Conservation (phyloP, 495 filamentous ascomycete genomes). For the Letharia columbiana region DNA sequence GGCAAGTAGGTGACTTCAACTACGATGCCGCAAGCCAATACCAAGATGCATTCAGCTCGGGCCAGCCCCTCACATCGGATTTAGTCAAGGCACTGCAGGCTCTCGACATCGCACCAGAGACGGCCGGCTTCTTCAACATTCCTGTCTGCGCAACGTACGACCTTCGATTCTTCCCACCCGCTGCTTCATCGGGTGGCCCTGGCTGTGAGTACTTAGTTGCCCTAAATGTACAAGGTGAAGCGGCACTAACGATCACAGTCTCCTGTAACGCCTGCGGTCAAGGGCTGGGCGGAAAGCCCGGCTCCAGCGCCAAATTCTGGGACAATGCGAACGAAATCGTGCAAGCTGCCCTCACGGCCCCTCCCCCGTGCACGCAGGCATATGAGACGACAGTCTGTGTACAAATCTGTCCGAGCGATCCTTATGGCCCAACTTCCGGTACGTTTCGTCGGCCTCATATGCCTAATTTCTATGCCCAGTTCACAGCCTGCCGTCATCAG, state of each 20-base stretch:
- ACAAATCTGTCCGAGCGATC: background rate
- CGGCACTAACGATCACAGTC: background rate
- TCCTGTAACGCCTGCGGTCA: background rate
- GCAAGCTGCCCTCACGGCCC: background rate
- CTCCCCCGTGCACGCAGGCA: background rate
- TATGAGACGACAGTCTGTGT: background rate
- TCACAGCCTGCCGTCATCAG: background rate
- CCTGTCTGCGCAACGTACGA: conserved; percentile 19
- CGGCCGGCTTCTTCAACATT: conserved; percentile 23
- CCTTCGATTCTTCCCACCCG: conserved; percentile 16
- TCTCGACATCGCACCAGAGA: conserved; percentile 7
- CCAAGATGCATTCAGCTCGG: conserved; percentile 4
- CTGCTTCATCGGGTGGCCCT: background rate
- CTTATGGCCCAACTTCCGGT: background rate
- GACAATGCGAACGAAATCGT: background rate
- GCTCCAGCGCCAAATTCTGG: background rate
- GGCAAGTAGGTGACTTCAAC: conserved; percentile 16
- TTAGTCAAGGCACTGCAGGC: background rate
- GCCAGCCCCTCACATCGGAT: background rate
- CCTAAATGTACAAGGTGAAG: too few species aligned
- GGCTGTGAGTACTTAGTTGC: background rate
- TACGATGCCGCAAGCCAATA: conserved; percentile 14
- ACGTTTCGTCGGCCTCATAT: background rate
- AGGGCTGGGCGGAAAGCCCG: background rate
- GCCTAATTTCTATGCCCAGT: background rate